phyloP scores from a whole-genome alignment of 2,329 filamentous ascomycete species.

The Penicillium sp. region DNA sequence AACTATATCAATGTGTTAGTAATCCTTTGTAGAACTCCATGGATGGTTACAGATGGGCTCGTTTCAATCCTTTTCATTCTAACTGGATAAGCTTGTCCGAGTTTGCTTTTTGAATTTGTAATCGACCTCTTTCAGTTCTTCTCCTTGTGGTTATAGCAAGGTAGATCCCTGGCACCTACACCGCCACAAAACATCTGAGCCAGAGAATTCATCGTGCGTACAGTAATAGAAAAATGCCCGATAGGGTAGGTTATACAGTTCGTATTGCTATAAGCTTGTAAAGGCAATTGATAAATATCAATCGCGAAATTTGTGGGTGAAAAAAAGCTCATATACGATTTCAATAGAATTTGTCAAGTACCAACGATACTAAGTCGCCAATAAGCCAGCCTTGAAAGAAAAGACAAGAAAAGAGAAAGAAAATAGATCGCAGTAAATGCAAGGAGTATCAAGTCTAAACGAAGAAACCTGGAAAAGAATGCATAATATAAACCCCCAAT shows the following conservation, averaged over 20 bases:
- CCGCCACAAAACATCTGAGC: too few species aligned
- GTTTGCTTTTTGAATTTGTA: neutral
- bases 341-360: neutral
- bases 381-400: neutral
- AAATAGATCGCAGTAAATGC: constrained; percentile 1
- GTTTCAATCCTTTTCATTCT: neutral
- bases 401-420: neutral
- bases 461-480: neutral
- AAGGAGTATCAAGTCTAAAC: constrained; percentile 17
- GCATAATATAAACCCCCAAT: constrained; percentile 1
- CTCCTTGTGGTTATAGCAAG: neutral
- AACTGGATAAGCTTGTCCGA: neutral
- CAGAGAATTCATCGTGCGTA: too few species aligned
- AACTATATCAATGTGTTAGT: neutral
- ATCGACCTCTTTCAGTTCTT: neutral
- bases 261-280: too few species aligned
- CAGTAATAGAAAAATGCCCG: too few species aligned
- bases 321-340: neutral
- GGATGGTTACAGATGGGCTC: neutral
- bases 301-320: neutral
- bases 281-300: too few species aligned
- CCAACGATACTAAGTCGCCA: neutral
- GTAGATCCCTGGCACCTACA: too few species aligned
- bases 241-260: too few species aligned
- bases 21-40: neutral